These are phyloP conservation scores for Alternaria novae-zelandiae DNA, from an alignment of 2,329 filamentous ascomycete genomes.

Conservation along the genomic window DNA sequence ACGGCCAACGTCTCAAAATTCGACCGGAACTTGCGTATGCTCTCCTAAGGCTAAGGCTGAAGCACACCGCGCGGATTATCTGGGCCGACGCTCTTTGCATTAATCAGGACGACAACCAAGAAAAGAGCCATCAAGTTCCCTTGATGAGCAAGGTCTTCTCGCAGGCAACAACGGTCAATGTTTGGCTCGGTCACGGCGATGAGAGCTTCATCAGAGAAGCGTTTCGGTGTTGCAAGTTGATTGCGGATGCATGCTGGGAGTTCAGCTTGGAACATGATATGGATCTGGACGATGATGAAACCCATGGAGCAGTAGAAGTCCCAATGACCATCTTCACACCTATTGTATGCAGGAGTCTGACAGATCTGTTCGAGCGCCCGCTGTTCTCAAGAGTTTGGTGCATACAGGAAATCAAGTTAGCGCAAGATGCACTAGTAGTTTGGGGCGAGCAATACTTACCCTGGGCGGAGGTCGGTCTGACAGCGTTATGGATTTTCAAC, in stretches of 20 bases:
- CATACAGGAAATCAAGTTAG: background rate
- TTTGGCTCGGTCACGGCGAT: background rate
- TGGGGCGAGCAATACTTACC: background rate
- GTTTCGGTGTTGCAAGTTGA: fast-evolving
- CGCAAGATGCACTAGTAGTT: background rate
- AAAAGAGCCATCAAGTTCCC: background rate
- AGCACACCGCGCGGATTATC: fast-evolving
- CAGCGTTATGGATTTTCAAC: too few relatives aligned
- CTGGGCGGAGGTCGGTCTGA: background rate
- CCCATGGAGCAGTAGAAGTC: fast-evolving
- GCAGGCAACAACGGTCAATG: background rate
- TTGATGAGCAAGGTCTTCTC: background rate
- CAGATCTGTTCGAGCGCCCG: fast-evolving
- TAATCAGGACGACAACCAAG: background rate
- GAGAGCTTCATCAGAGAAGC: background rate
- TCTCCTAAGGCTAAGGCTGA: fast-evolving
- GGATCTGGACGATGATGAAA: background rate
- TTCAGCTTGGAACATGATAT: background rate
- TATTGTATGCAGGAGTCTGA: fast-evolving
- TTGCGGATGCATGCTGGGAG: background rate
- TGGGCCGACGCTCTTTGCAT: background rate
- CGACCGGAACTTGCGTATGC: background rate
- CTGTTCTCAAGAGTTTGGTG: background rate
- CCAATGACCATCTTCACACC: background rate
- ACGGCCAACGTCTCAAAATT: background rate